Percentiles rank a stretch among this genome's conserved stretches.
These are phyloP conservation scores for Trichocladium uniseriatum DNA, from an alignment of 495 filamentous ascomycete species.

Conservation along the genomic window DNA sequence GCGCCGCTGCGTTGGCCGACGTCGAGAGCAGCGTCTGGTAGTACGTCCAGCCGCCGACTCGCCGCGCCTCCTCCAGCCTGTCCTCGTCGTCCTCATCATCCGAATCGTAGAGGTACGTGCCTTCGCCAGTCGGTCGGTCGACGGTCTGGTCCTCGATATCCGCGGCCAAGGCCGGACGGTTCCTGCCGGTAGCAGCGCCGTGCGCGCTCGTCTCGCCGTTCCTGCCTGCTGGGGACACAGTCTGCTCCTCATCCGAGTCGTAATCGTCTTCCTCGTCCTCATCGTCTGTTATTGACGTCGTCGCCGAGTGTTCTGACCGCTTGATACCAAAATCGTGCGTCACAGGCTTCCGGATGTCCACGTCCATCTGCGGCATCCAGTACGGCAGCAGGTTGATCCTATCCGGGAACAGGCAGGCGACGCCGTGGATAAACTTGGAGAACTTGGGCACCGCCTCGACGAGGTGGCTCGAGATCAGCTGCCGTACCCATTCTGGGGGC, in stretches of 20 bases:
- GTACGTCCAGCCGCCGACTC: conserved; percentile 64
- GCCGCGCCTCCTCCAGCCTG: conserved; percentile 60
- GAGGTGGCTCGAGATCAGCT: conserved; percentile 82
- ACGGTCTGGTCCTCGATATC: conserved; percentile 42
- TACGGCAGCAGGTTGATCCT: conserved; percentile 87
- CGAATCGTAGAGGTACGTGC: conserved; percentile 89
- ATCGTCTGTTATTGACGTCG: conserved; percentile 68
- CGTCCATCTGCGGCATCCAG: conserved; percentile 98
- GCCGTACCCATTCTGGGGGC: conserved; percentile 90
- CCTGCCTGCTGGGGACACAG: conserved; percentile 6
- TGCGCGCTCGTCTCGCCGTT: conserved; percentile 26
- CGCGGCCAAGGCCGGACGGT: conserved; percentile 27
- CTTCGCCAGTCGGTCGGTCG: conserved; percentile 41
- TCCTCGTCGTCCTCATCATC: conserved; percentile 70
- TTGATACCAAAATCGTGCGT: conserved; percentile 83
- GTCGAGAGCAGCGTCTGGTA: conserved; percentile 42
- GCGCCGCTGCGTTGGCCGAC: conserved; percentile 22
- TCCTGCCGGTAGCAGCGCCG: conserved; percentile 24
- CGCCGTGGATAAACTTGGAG: conserved; percentile 98
- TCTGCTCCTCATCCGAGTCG: conserved; percentile 47
- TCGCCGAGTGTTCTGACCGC: conserved; percentile 61
- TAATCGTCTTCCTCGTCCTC: conserved; percentile 48
- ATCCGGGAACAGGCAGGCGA: conserved; percentile 73
- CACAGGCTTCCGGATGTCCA: conserved; percentile 90
- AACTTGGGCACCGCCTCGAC: conserved; percentile 98